Evolutionary conservation across 2,329 filamentous ascomycete genomes (phyloP).

Genomic region (Diaporthe ilicicola): DNA sequence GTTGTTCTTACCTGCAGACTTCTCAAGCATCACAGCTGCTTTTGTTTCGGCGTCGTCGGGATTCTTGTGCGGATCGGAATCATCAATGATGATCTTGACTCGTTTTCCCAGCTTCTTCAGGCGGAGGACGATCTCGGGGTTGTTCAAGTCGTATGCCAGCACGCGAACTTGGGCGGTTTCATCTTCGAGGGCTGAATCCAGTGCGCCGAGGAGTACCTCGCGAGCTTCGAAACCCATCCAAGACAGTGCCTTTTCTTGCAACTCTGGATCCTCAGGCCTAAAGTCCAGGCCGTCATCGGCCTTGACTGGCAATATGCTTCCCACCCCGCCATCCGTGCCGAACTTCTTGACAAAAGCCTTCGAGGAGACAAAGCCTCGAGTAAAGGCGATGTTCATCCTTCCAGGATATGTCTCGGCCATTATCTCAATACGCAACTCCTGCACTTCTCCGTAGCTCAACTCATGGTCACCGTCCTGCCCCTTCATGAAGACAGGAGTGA

Average conservation of each 20-base stretch:
- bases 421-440: slow-evolving; percentile 36
- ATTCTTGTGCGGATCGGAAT: slow-evolving; percentile 32
- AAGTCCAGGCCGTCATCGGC: slow-evolving; percentile 37
- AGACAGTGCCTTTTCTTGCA: slow-evolving; percentile 34
- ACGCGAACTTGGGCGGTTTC: slow-evolving; percentile 36
- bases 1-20: slow-evolving; percentile 33
- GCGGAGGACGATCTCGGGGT: slow-evolving; percentile 36
- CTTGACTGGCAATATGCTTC: slow-evolving; percentile 35
- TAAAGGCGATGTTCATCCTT: slow-evolving; percentile 37
- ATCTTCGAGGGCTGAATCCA: slow-evolving; percentile 36
- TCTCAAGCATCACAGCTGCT: slow-evolving; percentile 33
- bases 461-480: slow-evolving; percentile 13
- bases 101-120: slow-evolving; percentile 34
- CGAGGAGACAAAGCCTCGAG: slow-evolving; percentile 37
- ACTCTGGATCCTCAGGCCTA: slow-evolving; percentile 33
- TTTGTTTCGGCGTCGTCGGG: slow-evolving; percentile 32
- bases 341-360: slow-evolving; percentile 35
- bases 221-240: slow-evolving; percentile 39
- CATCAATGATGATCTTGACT: slow-evolving; percentile 38
- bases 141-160: slow-evolving; percentile 37
- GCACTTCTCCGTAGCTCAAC: slow-evolving; percentile 36
- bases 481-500: slow-evolving; percentile 37
- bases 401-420: slow-evolving; percentile 36
- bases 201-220: slow-evolving; percentile 32
- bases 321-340: slow-evolving; percentile 31